These are phyloP conservation scores for Otatea glauca DNA, from an alignment of 176 grass and related monocot genomes.

Conservation along the genomic window DNA sequence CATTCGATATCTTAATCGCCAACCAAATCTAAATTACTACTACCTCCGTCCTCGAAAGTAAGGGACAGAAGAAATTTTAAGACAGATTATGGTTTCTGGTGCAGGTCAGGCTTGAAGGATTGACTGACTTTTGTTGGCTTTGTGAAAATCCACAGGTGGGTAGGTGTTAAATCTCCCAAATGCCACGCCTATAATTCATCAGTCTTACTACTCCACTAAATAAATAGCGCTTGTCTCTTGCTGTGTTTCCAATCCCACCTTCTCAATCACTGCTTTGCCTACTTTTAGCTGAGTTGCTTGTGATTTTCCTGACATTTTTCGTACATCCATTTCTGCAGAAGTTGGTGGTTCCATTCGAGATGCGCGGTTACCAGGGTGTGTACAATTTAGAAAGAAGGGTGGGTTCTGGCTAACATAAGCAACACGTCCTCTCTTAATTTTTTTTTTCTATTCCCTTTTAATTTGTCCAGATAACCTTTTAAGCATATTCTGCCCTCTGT, in stretches of 20 bases:
- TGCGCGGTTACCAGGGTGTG: conserved; percentile 81
- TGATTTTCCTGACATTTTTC: background rate
- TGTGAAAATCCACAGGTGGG: conserved; percentile 78
- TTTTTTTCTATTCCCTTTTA: background rate
- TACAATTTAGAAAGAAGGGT: conserved; percentile 87
- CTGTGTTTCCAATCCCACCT: background rate
- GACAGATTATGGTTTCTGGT: too few relatives aligned
- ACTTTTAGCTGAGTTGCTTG: background rate
- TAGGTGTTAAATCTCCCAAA: background rate
- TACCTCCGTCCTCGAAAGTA: too few relatives aligned
- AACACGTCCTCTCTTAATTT: background rate
- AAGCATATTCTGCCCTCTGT: background rate
- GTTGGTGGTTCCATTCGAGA: conserved; percentile 83
- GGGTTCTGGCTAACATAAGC: background rate
- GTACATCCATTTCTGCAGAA: conserved; percentile 52
- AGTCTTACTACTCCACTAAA: background rate
- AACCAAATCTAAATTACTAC: background rate
- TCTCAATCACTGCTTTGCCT: background rate
- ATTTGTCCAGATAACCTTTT: background rate
- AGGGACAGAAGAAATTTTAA: too few relatives aligned
- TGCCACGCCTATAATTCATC: background rate
- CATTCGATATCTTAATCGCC: background rate
- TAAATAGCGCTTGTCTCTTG: background rate
- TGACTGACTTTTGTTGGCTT: conserved; percentile 89
- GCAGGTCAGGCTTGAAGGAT: conserved; percentile 86